These are phyloP conservation scores for Pseudopyrenochaeta lycopersici DNA, from an alignment of 2,329 filamentous ascomycete species.

Conservation along the genomic window DNA sequence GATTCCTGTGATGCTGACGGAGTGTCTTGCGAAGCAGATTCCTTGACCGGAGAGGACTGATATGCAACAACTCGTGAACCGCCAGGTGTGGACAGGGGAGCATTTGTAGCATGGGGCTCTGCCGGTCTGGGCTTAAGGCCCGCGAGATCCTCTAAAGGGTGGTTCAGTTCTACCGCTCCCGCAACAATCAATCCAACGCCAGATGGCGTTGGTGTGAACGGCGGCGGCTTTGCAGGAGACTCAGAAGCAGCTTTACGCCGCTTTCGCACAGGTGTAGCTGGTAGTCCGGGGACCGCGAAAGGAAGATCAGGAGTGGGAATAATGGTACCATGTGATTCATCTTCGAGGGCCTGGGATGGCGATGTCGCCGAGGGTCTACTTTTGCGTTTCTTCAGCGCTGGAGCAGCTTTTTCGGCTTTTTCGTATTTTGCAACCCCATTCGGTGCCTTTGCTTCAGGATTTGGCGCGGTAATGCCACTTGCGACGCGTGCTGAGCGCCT, in stretches of 20 bases:
- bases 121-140: conserved; percentile 62
- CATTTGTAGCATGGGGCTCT: conserved; percentile 72
- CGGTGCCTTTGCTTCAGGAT: conserved; percentile 21
- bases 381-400: conserved; percentile 37
- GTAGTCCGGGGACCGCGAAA: conserved; percentile 23
- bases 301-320: conserved; percentile 1
- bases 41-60: conserved; percentile 47
- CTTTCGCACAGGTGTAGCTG: conserved; percentile 45
- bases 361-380: conserved; percentile 12
- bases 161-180: conserved; percentile 14
- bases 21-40: not conserved
- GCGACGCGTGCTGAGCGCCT: conserved; percentile 62
- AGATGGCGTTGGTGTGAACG: conserved; percentile 58
- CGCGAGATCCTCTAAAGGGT: conserved; percentile 35
- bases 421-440: conserved; percentile 17
- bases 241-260: conserved; percentile 26
- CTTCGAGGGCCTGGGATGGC: conserved; percentile 7
- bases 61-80: conserved; percentile 69
- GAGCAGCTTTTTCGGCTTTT: conserved; percentile 15
- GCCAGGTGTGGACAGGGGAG: conserved; percentile 74
- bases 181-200: conserved; percentile 56
- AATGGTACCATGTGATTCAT: not conserved
- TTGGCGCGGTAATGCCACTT: conserved; percentile 31
- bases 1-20: conserved; percentile 8
- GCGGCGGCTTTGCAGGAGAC: conserved; percentile 30